These are phyloP conservation scores for Dioscorea alata DNA, from an alignment of 106 monocot species.

Conservation along the genomic window DNA sequence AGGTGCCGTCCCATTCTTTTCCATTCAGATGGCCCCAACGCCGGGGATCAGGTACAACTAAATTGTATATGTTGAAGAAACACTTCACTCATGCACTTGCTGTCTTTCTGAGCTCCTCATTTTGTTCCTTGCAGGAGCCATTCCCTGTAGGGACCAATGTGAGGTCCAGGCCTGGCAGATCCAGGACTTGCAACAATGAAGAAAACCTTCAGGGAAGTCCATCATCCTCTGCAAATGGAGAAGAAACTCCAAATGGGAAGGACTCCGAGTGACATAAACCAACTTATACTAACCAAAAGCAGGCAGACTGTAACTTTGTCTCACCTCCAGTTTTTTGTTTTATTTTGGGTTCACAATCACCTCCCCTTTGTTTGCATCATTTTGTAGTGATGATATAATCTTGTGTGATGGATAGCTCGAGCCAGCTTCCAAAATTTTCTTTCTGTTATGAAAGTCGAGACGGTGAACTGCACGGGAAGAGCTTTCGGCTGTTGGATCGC, in stretches of 20 bases:
- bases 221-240: slow-evolving; percentile 18
- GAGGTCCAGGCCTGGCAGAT: slow-evolving; percentile 49
- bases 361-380: too few relatives aligned
- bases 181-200: slow-evolving; percentile 23
- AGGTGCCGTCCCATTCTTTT: slow-evolving; percentile 79
- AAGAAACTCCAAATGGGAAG: slow-evolving; percentile 12
- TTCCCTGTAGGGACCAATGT: slow-evolving; percentile 62
- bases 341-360: background rate
- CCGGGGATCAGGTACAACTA: slow-evolving; percentile 66
- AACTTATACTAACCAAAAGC: background rate
- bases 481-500: slow-evolving; percentile 21
- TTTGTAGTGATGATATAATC: too few relatives aligned
- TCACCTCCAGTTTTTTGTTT: background rate
- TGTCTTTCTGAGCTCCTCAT: background rate
- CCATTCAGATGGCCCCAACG: slow-evolving; percentile 73
- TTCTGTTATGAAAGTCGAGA: background rate
- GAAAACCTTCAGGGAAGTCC: slow-evolving; percentile 36
- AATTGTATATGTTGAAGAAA: background rate
- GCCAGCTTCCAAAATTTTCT: slow-evolving; percentile 2
- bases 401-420: too few relatives aligned
- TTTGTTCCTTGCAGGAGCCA: slow-evolving; percentile 36
- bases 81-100: background rate
- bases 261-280: slow-evolving; percentile 36
- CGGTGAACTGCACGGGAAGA: slow-evolving; percentile 17
- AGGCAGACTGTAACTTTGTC: background rate